Evolutionary conservation across 1,284 basidiomycete genomes (phyloP), one percentile per base, ranked within the genome.

Genomic region (Puccinia novopanici): DNA sequence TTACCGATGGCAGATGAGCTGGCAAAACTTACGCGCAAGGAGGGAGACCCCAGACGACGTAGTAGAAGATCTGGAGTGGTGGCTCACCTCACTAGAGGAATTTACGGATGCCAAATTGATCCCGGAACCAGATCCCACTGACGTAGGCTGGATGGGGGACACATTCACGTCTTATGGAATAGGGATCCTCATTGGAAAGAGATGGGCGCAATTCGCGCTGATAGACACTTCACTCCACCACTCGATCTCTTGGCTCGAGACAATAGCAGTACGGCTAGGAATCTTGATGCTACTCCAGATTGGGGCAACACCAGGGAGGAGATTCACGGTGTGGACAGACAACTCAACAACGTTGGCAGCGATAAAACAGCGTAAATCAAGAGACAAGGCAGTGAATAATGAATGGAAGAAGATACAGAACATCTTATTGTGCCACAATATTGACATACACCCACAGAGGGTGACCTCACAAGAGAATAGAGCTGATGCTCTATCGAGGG

Each of bases 201-300:
- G 17, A 37, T 67, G 63, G 63, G 45, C 19, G 8, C 30, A 67
- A 27, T 67, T 67, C 30, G 5, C 10, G n/a, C 63, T 67, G 30
- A 27, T 34, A 67, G 22, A 30, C 15, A 48, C n/a, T 12, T 17
- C 17, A n/a, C 22, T 22, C n/a, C 40, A 17, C 5, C 5, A 3
- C 17, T 12, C 19, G 19, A 68, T 68, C 10, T 17, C 65, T 2
- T 68, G 65, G 34, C 27, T 68, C 0, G 65, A 68, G 48, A 68
- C 27, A 3, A 3, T 68, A 4, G 65, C 65, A 22, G 48, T 68
- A 4, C 65, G 37, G 2, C 27, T 68, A 22, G 65, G 65, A 15
- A n/a, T 68, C 10, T 15, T 68, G 12, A 68, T 68, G 65, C 65
- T 68, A 10, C 37, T 68, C 1, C 3, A 68, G 19, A 40, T 68